A percentile compares a stretch with the other conserved stretches of the same genome.
These are phyloP conservation scores for Puccinellia tenuiflora DNA, from an alignment of 176 grass and related monocot species.

Conservation along the genomic window DNA sequence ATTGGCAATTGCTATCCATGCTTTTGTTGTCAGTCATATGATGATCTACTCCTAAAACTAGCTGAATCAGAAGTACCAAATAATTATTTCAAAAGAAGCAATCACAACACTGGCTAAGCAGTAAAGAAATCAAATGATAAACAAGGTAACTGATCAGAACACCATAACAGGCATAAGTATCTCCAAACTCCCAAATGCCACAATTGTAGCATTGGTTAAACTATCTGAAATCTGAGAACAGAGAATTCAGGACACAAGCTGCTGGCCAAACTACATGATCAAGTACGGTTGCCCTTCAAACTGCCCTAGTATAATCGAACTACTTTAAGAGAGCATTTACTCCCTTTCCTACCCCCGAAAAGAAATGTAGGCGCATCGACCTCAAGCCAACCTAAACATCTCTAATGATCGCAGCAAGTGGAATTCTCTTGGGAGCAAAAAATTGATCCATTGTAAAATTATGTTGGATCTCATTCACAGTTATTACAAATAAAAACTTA, in stretches of 20 bases:
- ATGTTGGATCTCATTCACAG: background rate
- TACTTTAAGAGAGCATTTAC: background rate
- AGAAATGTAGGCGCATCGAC: background rate
- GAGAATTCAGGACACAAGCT: background rate
- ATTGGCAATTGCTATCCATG: background rate
- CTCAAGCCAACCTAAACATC: conserved; percentile 6
- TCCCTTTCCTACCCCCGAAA: background rate
- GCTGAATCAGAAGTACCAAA: background rate
- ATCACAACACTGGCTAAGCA: background rate
- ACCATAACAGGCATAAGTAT: background rate
- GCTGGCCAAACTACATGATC: background rate
- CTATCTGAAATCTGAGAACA: background rate
- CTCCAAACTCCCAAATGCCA: background rate
- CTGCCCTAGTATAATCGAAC: background rate
- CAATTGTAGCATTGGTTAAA: background rate
- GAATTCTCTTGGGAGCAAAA: conserved; percentile 10
- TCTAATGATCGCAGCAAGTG: background rate
- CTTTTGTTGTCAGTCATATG: background rate
- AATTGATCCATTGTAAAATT: background rate
- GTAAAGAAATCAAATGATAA: background rate
- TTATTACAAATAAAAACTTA: conserved; percentile 21
- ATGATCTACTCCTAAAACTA: background rate
- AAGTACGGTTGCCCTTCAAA: background rate
- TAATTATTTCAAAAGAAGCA: background rate
- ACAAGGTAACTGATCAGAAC: background rate